Evolutionary conservation across 257 asterid genomes (phyloP).

Genomic region (Jacaranda copaia): DNA sequence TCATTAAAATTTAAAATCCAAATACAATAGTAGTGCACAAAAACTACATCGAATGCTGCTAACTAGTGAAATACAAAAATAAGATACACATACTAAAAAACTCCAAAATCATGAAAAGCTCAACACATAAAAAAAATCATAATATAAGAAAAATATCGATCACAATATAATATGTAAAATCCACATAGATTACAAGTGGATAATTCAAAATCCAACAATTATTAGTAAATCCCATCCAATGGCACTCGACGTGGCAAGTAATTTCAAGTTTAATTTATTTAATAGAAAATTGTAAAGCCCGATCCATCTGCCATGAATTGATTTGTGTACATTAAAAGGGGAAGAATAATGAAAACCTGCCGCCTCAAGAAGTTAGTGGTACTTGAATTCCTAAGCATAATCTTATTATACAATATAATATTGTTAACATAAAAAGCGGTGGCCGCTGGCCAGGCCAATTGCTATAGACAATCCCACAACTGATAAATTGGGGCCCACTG

Average conservation of each 20-base stretch:
- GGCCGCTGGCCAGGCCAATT: background rate
- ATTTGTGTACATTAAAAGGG: background rate
- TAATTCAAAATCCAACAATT: background rate
- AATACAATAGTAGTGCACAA: too few species aligned
- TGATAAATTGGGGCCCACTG: slow-evolving; percentile 29
- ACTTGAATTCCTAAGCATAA: background rate
- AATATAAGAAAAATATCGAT: too few species aligned
- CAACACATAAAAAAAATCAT: too few species aligned
- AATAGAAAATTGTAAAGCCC: background rate
- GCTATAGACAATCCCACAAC: slow-evolving; percentile 11
- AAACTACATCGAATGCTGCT: too few species aligned
- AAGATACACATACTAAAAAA: too few species aligned
- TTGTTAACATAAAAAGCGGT: background rate
- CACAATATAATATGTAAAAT: too few species aligned
- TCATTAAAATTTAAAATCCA: too few species aligned
- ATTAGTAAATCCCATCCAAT: background rate
- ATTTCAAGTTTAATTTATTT: too few species aligned
- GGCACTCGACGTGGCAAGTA: too few species aligned
- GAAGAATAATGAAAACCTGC: background rate
- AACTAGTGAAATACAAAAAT: too few species aligned
- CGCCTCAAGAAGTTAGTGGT: background rate
- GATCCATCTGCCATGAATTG: background rate
- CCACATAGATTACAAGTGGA: background rate
- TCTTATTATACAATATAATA: background rate
- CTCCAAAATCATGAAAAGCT: too few species aligned